phyloP scores from a whole-genome alignment of 108 stramenopile species.

The Cyclostephanos invisitatus region DNA sequence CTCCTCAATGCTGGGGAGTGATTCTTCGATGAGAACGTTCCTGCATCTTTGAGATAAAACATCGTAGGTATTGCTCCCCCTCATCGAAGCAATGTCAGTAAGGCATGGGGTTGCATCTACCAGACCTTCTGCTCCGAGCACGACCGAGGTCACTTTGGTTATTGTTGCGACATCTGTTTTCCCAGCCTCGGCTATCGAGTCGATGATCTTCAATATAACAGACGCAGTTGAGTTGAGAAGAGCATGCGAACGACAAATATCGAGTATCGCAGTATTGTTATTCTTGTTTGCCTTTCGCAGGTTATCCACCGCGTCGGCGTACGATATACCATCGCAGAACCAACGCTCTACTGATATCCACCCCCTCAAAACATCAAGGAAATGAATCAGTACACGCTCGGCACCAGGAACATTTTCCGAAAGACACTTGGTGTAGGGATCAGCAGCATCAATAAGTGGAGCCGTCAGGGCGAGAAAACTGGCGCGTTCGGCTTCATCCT shows the following conservation, averaged over 20 bases:
- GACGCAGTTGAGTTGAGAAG: conserved; percentile 74
- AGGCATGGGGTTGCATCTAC: conserved; percentile 82
- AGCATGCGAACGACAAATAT: conserved; percentile 84
- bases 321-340: conserved; percentile 85
- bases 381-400: conserved; percentile 68
- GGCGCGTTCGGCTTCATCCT: conserved; percentile 60
- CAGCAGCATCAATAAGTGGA: conserved; percentile 63
- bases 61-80: conserved; percentile 72
- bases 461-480: conserved; percentile 71
- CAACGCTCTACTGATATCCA: conserved; percentile 88
- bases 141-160: conserved; percentile 58
- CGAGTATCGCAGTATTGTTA: conserved; percentile 64
- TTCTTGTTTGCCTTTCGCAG: conserved; percentile 82
- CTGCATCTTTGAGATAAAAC: conserved; percentile 81
- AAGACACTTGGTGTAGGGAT: conserved; percentile 76
- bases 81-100: conserved; percentile 92
- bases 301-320: conserved; percentile 89
- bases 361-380: conserved; percentile 72
- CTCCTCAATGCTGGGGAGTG: conserved; percentile 87
- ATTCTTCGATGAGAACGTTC: conserved; percentile 90
- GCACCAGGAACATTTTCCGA: conserved; percentile 70
- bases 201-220: conserved; percentile 80
- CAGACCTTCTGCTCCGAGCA: conserved; percentile 78
- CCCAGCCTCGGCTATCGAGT: conserved; percentile 82
- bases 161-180: conserved; percentile 50